Percentiles rank a stretch among this genome's conserved stretches.
Conservation (phyloP, 2,329 filamentous ascomycete genomes). For the Sporothrix inflata region DNA sequence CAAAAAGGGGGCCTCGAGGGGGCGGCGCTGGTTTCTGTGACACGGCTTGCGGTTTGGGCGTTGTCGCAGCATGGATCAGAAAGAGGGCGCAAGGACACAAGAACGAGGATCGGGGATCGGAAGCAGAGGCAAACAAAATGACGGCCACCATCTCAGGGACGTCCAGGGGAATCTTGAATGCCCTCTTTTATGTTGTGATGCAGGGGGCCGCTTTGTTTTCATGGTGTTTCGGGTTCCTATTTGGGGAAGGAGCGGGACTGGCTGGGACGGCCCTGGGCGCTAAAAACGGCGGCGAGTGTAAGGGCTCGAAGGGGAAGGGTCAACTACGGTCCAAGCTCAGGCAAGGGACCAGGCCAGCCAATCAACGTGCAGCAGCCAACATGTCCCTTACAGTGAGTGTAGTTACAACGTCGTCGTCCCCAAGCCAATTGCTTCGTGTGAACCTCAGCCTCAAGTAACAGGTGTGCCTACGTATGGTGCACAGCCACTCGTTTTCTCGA, state of each 20-base stretch:
- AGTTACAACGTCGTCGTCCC: neutral
- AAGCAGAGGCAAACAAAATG: neutral
- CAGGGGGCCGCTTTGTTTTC: neutral
- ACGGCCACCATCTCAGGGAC: too few relatives aligned
- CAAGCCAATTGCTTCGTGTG: neutral
- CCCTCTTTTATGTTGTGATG: neutral
- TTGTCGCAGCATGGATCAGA: slow-evolving; percentile 13
- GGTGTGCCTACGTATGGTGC: neutral
- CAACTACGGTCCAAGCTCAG: too few relatives aligned
- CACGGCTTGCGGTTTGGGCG: slow-evolving; percentile 10
- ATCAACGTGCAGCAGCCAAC: neutral
- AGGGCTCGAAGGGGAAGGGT: too few relatives aligned
- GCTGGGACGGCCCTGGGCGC: neutral
- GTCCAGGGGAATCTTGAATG: too few relatives aligned
- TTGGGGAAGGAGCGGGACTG: slow-evolving; percentile 4
- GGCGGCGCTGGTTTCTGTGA: slow-evolving; percentile 1
- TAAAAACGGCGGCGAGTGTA: neutral
- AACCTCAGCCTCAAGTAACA: neutral
- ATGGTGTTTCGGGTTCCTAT: slow-evolving; percentile 6
- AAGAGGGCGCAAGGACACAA: neutral
- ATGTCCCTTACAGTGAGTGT: neutral
- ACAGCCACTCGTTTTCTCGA: neutral
- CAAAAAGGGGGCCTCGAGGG: neutral
- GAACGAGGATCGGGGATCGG: neutral
- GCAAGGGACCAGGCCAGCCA: neutral